These are phyloP conservation scores for Penicillium sp. DNA, from an alignment of 2,329 filamentous ascomycete genomes.

Conservation along the genomic window DNA sequence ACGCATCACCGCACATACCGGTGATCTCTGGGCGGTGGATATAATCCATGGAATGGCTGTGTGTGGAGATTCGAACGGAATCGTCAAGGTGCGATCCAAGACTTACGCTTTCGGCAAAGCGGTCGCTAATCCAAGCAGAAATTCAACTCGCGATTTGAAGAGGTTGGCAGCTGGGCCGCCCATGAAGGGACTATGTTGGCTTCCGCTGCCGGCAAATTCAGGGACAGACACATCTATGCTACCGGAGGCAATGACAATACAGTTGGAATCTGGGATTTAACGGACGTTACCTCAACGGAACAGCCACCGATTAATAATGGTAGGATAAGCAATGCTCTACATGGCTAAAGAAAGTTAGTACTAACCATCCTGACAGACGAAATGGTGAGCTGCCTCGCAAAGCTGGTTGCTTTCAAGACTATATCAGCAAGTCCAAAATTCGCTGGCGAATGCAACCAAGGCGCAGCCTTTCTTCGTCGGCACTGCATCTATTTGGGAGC, in stretches of 20 bases:
- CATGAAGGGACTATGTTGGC: constrained; percentile 87
- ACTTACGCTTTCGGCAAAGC: not conserved
- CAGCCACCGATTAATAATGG: constrained; percentile 62
- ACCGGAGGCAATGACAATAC: constrained; percentile 93
- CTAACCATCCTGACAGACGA: constrained; percentile 52
- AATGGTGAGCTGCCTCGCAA: constrained; percentile 72
- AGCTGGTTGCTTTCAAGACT: constrained; percentile 91
- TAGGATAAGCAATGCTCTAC: constrained; percentile 31
- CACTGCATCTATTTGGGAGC: constrained; percentile 93
- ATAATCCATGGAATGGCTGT: constrained; percentile 86
- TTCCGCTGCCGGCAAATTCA: constrained; percentile 74
- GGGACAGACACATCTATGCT: constrained; percentile 80
- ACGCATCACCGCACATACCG: constrained; percentile 78
- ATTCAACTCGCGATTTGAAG: constrained; percentile 83
- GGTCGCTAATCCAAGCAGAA: constrained; percentile 50
- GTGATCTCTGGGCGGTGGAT: constrained; percentile 84
- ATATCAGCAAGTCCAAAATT: constrained; percentile 86
- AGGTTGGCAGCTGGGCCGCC: constrained; percentile 76
- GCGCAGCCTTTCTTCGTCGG: constrained; percentile 86
- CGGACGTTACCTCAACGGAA: constrained; percentile 56
- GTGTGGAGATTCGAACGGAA: constrained; percentile 88
- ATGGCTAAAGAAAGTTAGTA: not conserved
- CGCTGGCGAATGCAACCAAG: constrained; percentile 88
- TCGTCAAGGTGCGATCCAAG: constrained; percentile 68
- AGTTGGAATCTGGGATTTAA: constrained; percentile 85